phyloP scores from a whole-genome alignment of 208 protist genomes.

The Angomonas desouzai region DNA sequence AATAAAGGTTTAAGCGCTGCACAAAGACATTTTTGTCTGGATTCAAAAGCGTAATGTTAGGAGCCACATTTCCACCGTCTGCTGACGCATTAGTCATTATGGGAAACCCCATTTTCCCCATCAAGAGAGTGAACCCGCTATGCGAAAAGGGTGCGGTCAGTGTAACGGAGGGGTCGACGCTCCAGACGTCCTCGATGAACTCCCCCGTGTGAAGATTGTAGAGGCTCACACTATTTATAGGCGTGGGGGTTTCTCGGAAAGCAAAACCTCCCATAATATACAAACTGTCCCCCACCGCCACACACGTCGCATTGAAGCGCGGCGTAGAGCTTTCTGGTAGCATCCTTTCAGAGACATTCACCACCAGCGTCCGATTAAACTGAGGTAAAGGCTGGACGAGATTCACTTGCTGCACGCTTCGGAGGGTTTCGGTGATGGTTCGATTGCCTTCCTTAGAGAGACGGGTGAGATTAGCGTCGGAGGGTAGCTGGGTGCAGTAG shows the following conservation, averaged over 20 bases:
- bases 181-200: slow-evolving; percentile 42
- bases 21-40: background rate
- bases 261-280: slow-evolving; percentile 26
- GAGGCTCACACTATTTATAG: slow-evolving; percentile 24
- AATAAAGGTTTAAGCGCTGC: background rate
- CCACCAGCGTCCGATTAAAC: background rate
- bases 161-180: slow-evolving; percentile 18
- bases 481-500: background rate
- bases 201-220: slow-evolving; percentile 30
- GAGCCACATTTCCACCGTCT: background rate
- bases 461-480: background rate
- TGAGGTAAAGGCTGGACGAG: background rate
- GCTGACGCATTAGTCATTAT: background rate
- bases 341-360: background rate
- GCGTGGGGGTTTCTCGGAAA: slow-evolving; percentile 4
- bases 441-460: background rate
- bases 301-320: slow-evolving; percentile 34
- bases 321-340: slow-evolving; percentile 11
- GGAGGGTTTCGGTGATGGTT: background rate
- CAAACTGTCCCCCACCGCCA: slow-evolving; percentile 15
- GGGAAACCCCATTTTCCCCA: background rate
- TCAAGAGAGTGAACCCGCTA: slow-evolving; percentile 22
- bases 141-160: slow-evolving; percentile 23
- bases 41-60: background rate
- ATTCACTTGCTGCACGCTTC: background rate